phyloP scores from a whole-genome alignment of 140 eudicot genomes.

The Anethum foeniculum region DNA sequence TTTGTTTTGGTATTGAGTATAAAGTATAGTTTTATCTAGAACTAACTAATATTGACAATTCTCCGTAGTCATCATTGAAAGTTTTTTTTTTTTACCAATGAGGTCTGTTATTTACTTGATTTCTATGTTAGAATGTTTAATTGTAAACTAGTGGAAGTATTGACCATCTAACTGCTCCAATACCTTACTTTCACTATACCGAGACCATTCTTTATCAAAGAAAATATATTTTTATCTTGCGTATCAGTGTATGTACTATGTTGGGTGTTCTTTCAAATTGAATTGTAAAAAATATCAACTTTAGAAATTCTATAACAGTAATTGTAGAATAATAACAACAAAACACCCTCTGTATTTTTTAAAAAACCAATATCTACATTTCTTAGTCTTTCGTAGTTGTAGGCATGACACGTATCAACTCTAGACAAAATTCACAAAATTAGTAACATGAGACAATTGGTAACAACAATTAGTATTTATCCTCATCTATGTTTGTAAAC shows the following conservation, averaged over 20 bases:
- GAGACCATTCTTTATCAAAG: not conserved
- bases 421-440: no score
- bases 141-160: not conserved
- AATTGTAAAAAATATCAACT: not conserved
- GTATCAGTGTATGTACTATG: not conserved
- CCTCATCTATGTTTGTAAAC: no score
- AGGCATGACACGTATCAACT: no score
- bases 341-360: no score
- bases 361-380: no score
- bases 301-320: no score
- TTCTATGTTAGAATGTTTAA: not conserved
- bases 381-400: no score
- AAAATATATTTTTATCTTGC: not conserved
- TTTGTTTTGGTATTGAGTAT: not conserved
- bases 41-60: not conserved
- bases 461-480: no score
- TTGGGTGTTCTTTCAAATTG: not conserved
- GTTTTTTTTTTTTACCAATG: not conserved
- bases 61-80: slow-evolving; percentile 1
- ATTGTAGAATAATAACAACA: no score
- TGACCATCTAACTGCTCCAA: not conserved
- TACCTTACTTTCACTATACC: not conserved
- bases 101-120: slow-evolving; percentile 7
- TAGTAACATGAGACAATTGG: no score
- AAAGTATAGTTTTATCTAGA: not conserved